Conservation (phyloP, 2,329 filamentous ascomycete species). For the Stachybotrys elegans region DNA sequence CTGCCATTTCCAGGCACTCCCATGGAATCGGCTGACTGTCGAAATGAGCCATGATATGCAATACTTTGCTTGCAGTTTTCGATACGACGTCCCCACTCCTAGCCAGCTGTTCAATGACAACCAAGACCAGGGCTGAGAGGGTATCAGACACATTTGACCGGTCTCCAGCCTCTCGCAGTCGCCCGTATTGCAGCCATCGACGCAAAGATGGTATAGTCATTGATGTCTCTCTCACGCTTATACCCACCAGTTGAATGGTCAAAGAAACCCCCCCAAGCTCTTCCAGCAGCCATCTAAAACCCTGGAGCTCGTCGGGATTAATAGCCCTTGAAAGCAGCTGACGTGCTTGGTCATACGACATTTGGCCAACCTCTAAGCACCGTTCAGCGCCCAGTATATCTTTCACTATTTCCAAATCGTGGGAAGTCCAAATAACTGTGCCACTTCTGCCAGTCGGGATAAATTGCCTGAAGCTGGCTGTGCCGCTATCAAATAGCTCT, state of each 20-base stretch:
- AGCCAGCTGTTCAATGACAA: conserved; percentile 22
- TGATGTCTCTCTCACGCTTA: conserved; percentile 22
- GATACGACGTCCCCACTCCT: conserved; percentile 13
- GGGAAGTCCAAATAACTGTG: conserved; percentile 26
- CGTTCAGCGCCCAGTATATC: conserved; percentile 15
- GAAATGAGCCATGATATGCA: conserved; percentile 24
- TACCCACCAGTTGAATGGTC: conserved; percentile 23
- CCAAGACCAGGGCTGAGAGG: too few relatives aligned
- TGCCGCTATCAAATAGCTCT: conserved; percentile 16
- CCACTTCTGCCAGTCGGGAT: conserved; percentile 19
- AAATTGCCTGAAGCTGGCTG: conserved; percentile 6
- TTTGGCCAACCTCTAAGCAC: conserved; percentile 17
- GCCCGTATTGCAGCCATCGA: conserved; percentile 12
- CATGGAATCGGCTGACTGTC: conserved; percentile 25
- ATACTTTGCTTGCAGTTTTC: conserved; percentile 18
- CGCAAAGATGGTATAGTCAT: conserved; percentile 19
- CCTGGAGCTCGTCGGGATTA: neutral
- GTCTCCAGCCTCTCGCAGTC: conserved; percentile 21
- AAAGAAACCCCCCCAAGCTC: conserved; percentile 23
- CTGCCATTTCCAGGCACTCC: conserved; percentile 17
- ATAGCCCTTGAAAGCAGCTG: conserved; percentile 2
- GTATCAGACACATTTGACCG: conserved; percentile 27
- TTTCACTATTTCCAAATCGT: conserved; percentile 18
- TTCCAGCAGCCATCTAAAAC: conserved; percentile 11
- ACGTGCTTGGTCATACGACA: conserved; percentile 14